Conservation (phyloP, 1,284 basidiomycete genomes). For the Amylostereum areolatum region DNA sequence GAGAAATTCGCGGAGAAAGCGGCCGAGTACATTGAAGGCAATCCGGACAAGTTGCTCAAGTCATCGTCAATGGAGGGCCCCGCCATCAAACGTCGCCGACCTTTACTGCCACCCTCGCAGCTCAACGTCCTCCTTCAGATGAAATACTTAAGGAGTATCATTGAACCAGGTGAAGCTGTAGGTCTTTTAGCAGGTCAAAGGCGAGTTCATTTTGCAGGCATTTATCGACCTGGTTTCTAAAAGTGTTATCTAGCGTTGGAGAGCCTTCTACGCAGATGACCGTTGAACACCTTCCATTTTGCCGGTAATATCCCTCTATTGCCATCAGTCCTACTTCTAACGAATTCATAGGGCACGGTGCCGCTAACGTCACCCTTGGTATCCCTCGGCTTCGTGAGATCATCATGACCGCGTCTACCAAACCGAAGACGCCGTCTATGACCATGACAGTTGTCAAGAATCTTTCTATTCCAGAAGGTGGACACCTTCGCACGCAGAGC, state of each 20-base stretch:
- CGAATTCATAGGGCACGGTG: slow-evolving; percentile 76
- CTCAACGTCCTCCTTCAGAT: slow-evolving; percentile 75
- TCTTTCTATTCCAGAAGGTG: slow-evolving; percentile 52
- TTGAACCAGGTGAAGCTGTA: slow-evolving; percentile 97
- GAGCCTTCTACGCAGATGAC: slow-evolving; percentile 99
- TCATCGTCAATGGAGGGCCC: slow-evolving; percentile 7
- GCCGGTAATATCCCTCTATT: slow-evolving; percentile 55
- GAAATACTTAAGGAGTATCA: slow-evolving; percentile 89
- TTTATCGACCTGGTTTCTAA: slow-evolving; percentile 7
- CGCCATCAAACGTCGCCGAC: no score
- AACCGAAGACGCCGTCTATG: slow-evolving; percentile 99
- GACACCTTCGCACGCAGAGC: slow-evolving; percentile 88
- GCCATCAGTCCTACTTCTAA: slow-evolving; percentile 6
- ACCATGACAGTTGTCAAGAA: slow-evolving; percentile 67
- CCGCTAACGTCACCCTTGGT: slow-evolving; percentile 98
- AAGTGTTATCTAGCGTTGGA: slow-evolving; percentile 63
- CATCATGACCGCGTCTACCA: slow-evolving; percentile 97
- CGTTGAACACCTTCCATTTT: slow-evolving; percentile 99
- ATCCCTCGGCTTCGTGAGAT: slow-evolving; percentile 98
- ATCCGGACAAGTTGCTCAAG: slow-evolving; percentile 72
- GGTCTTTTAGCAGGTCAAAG: slow-evolving; percentile 97
- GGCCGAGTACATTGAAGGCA: slow-evolving; percentile 75
- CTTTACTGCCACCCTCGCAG: no score
- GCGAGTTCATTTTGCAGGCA: slow-evolving; percentile 35
- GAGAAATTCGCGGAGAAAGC: slow-evolving; percentile 87